Evolutionary conservation across 1,139 yeast genomes (phyloP), one percentile per base, ranked within the genome.

Genomic region (Yamadazyma taylorii): DNA sequence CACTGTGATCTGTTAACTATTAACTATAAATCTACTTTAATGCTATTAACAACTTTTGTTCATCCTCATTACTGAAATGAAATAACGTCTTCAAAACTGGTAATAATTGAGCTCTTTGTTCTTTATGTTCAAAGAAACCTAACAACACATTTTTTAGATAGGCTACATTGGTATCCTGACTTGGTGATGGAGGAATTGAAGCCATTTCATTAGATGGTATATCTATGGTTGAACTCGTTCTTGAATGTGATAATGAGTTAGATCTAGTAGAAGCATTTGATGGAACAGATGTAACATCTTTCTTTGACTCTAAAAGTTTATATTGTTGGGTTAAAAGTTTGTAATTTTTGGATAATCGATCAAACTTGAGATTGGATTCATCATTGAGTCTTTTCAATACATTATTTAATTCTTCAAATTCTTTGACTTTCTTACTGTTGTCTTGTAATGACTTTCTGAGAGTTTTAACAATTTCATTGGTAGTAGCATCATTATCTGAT

Each of bases 81-180:
- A 92, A 71, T 34, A 92, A 62, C 42, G 87, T 81, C 38, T 90
- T 77, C 22, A 92, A 71, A 5, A 92, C 97, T 0, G 97, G 97
- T 28, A 92, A 65, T 35, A 92, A 70, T 56, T 82, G 87, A 24
- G 74, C 80, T 37, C 97, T 71, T 59, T 90, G 97, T n/a, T 90
- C 97, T 52, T 76, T 85, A 54, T 87, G 96, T 54, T 90, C 97
- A 44, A 92, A 63, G 57, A 85, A 92, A 2, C 97, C 97, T 7
- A 92, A 64, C 14, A 92, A 61, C 2, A 92, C 97, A 55, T 92
- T 92, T 56, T 85, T 86, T 37, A 89, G 73, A 56, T 92, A 92
- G 14, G 92, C 87, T 21, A 83, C 68, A 51, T 83, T 69, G 21
- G 66, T 56, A 5, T 47, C 50, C 23, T 37, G 31, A 24, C 33